These are phyloP conservation scores for Aquilaria yunnanensis DNA, from an alignment of 345 rosid genomes.

Conservation along the genomic window DNA sequence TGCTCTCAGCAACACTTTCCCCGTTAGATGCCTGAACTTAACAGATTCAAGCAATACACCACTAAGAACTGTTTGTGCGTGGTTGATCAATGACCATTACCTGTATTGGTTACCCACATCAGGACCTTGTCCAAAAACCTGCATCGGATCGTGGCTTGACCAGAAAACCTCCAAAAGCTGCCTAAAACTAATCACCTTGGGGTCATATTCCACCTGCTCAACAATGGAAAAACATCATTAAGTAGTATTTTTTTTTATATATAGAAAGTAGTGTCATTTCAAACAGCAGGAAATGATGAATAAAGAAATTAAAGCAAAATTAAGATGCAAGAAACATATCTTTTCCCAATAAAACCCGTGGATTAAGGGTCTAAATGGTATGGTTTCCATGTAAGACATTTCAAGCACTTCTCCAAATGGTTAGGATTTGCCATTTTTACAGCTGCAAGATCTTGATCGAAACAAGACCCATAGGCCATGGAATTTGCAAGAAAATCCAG, in stretches of 20 bases:
- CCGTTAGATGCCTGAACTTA: not conserved
- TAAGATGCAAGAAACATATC: not conserved
- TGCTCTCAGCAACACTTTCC: conserved; percentile 18
- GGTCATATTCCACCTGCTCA: conserved; percentile 83
- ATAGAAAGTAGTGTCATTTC: not conserved
- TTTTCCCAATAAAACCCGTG: not conserved
- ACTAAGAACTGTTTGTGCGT: too few relatives aligned
- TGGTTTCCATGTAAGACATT: too few relatives aligned
- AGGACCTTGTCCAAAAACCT: conserved; percentile 96
- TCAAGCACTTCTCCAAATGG: too few relatives aligned
- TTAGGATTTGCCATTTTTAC: too few relatives aligned
- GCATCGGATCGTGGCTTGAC: conserved; percentile 90
- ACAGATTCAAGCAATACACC: not conserved
- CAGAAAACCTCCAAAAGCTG: conserved; percentile 85
- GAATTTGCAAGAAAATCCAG: too few relatives aligned
- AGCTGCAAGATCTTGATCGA: too few relatives aligned
- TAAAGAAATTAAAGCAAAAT: not conserved
- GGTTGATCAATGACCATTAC: conserved; percentile 20
- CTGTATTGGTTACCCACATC: conserved; percentile 95
- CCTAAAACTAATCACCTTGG: conserved; percentile 46
- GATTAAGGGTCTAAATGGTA: too few relatives aligned
- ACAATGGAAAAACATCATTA: not conserved
- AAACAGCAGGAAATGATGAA: not conserved
- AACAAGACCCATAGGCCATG: too few relatives aligned
- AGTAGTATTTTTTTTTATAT: too few relatives aligned